These are phyloP conservation scores for Chlorella vulgaris DNA, from an alignment of 139 green algal genomes.

Conservation along the genomic window DNA sequence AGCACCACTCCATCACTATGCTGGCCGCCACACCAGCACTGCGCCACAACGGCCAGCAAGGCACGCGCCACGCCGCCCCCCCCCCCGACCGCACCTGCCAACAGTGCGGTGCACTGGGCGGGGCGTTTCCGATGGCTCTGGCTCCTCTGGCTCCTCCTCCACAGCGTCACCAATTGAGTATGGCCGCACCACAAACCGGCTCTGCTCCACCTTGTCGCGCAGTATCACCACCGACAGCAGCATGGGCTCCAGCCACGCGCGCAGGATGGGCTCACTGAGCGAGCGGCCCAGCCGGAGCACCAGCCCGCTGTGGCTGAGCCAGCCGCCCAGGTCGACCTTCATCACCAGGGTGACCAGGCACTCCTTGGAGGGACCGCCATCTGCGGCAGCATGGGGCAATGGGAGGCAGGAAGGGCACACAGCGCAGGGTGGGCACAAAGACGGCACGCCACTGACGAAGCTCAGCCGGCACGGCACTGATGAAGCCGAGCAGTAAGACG, in stretches of 20 bases:
- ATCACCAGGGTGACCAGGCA: slow-evolving; percentile 63
- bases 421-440: not conserved
- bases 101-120: not conserved
- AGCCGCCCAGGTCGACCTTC: slow-evolving; percentile 59
- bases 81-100: not conserved
- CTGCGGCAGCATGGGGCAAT: not conserved
- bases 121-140: not conserved
- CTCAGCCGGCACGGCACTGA: not conserved
- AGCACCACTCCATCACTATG: no score
- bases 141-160: slow-evolving; percentile 15
- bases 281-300: slow-evolving; percentile 1
- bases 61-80: no score
- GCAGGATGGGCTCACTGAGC: not conserved
- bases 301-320: slow-evolving; percentile 20
- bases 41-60: no score
- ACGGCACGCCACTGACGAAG: not conserved
- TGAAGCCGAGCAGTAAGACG: not conserved
- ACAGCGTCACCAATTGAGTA: slow-evolving; percentile 32
- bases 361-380: slow-evolving; percentile 38
- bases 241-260: slow-evolving; percentile 49
- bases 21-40: no score
- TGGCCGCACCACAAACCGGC: slow-evolving; percentile 48
- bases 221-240: slow-evolving; percentile 48
- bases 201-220: slow-evolving; percentile 54
- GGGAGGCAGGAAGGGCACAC: not conserved